A percentile compares a stretch with the other conserved stretches of the same genome.
Evolutionary conservation across 768 basidiomycete genomes (phyloP).

Genomic region (Phlebiopsis gigantea): DNA sequence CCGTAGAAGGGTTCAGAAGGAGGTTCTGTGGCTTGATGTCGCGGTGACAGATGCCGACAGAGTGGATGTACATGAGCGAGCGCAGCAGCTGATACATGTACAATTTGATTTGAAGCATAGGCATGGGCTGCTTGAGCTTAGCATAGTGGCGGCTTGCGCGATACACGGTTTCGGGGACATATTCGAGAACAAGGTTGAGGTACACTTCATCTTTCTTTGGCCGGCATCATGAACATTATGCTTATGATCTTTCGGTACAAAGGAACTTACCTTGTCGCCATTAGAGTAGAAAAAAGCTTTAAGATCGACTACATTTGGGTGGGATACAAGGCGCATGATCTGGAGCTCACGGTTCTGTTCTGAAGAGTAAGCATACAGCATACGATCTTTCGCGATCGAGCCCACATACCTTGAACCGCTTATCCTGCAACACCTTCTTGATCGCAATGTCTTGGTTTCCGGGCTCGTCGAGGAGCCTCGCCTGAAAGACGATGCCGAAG

Average conservation of each 20-base stretch:
- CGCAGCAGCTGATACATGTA: conserved; percentile 99
- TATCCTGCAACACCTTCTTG: conserved; percentile 99
- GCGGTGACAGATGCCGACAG: conserved; percentile 98
- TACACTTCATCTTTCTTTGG: conserved; percentile 98
- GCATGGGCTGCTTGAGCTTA: conserved; percentile 99
- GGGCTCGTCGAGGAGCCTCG: conserved; percentile 70
- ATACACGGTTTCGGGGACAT: conserved; percentile 98
- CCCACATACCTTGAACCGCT: conserved; percentile 92
- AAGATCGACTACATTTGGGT: conserved; percentile 97
- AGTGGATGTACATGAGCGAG: conserved; percentile 98
- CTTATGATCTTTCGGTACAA: conserved; percentile 4
- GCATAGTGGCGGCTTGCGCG: conserved; percentile 98
- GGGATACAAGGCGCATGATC: conserved; percentile 95
- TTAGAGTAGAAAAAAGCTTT: conserved; percentile 99
- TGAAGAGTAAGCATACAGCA: neutral
- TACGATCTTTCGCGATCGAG: conserved; percentile 3
- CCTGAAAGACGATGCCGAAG: conserved; percentile 98
- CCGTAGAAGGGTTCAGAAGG: conserved; percentile 93
- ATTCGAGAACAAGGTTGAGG: conserved; percentile 98
- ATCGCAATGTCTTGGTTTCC: conserved; percentile 90
- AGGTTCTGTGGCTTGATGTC: conserved; percentile 99
- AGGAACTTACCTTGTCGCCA: conserved; percentile 84
- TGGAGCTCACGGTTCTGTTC: conserved; percentile 95
- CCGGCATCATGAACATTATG: conserved; percentile 14
- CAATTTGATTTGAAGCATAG: conserved; percentile 98